Base-by-base conservation (phyloP, 2,329 filamentous ascomycete genomes). In the Pseudocercospora crystallina region DNA sequence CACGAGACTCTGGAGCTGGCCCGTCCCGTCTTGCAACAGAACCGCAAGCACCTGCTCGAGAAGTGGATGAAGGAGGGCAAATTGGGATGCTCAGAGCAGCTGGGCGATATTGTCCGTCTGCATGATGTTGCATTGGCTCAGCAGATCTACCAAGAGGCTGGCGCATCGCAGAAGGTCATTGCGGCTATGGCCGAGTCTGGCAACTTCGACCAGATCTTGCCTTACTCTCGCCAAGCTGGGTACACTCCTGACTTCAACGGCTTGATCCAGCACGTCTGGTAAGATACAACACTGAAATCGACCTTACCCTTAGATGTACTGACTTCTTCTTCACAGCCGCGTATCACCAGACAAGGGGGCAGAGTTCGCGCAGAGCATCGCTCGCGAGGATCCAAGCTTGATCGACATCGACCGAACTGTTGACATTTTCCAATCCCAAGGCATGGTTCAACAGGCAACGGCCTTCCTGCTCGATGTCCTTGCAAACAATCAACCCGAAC, bases 51-150 rank as follows among this genome's bases (percentile, higher is more conserved):
- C 67, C 77, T 99, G 20, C 81, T 99, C 26, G 94, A 97, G 75
- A 99, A 99, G 74, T 99, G 95, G 95, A 82, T 97, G 71, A 87
- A 87, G 67, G 94, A 97, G 74, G 87, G 90, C 73, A 99, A 99
- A 78, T 81, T 99, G 37, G 89, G 95, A 70, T 91, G 88, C 74
- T 97, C 94, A 0, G 94, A 99, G 75, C 89, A 96, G 72, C 83
- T 99, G 43, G 94, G 94, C 76, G 95, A 99, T 70, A 83, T 96
- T 64, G 88, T 97, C 43, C 88, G 94, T 41, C 81, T 87, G 14
- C 90, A 96, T 64, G 94, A 99, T 68, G 79, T 95, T 65, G 86
- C 86, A 68, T 80, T 97, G 67, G 94, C 95, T 26, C 78, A 99
- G 50, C 81, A 78, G 53, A 90, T 99, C 62, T 99, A 97, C 72